phyloP scores from a whole-genome alignment of 306 rosid species.

The Medicago ruthenica region DNA sequence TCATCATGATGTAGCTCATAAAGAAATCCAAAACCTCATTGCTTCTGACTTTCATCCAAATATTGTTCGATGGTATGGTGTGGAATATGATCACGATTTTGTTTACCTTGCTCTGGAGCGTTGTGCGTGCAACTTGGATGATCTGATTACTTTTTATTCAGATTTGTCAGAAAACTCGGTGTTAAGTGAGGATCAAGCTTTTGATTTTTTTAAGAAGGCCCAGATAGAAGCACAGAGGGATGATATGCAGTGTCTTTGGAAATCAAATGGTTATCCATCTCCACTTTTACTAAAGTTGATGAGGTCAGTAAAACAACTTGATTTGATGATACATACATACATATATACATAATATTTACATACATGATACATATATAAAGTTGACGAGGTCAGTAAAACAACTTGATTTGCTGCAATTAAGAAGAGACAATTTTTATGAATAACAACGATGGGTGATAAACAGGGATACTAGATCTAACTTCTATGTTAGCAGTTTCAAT shows the following conservation, averaged over 20 bases:
- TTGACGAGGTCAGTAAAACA: slow-evolving; percentile 73
- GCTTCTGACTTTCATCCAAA: slow-evolving; percentile 85
- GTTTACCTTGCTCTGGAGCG: slow-evolving; percentile 81
- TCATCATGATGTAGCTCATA: slow-evolving; percentile 74
- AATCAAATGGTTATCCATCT: slow-evolving; percentile 63
- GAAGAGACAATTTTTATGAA: slow-evolving; percentile 9
- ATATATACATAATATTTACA: no score
- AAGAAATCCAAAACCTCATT: slow-evolving; percentile 82
- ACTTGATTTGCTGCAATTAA: slow-evolving; percentile 7
- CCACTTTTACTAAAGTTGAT: slow-evolving; percentile 62
- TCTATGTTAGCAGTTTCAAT: neutral
- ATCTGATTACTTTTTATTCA: slow-evolving; percentile 59
- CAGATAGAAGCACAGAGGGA: slow-evolving; percentile 48
- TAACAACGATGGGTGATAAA: slow-evolving; percentile 25
- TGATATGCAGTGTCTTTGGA: slow-evolving; percentile 54
- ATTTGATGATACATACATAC: slow-evolving; percentile 9
- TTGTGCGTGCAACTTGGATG: slow-evolving; percentile 72
- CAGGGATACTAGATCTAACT: slow-evolving; percentile 20
- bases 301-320: slow-evolving; percentile 64
- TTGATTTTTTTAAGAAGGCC: slow-evolving; percentile 33
- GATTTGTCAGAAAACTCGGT: slow-evolving; percentile 36
- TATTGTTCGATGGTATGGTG: slow-evolving; percentile 85
- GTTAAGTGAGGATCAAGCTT: slow-evolving; percentile 41
- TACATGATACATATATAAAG: no score
- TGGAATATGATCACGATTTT: slow-evolving; percentile 83